Evolutionary conservation across 2,329 filamentous ascomycete species (phyloP).

Genomic region (Juglanconis oblonga): DNA sequence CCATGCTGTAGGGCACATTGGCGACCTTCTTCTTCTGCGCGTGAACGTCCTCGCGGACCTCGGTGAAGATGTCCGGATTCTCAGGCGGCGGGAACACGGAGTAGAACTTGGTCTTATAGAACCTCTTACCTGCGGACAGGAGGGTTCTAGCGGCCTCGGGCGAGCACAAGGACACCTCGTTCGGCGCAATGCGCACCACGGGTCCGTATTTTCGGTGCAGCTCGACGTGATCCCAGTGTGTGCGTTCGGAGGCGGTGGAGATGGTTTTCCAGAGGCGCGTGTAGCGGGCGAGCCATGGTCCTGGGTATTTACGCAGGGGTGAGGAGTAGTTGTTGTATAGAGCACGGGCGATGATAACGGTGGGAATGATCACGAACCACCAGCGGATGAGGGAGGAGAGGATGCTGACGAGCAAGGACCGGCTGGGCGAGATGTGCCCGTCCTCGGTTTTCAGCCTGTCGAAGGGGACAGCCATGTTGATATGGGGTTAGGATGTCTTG

Average conservation of each 20-base stretch:
- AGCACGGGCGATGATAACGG: conserved; percentile 25
- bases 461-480: conserved; percentile 24
- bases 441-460: conserved; percentile 24
- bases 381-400: conserved; percentile 24
- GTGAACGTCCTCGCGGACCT: conserved; percentile 52
- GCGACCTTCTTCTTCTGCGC: conserved; percentile 53
- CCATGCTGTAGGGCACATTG: conserved; percentile 51
- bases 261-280: conserved; percentile 40
- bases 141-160: conserved; percentile 43
- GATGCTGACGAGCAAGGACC: conserved; percentile 21
- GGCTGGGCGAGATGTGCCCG: conserved; percentile 23
- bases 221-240: conserved; percentile 40
- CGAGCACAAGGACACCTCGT: conserved; percentile 45
- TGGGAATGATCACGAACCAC: conserved; percentile 28
- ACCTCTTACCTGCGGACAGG: conserved; percentile 47
- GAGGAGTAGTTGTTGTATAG: conserved; percentile 32
- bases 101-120: conserved; percentile 53
- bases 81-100: conserved; percentile 53
- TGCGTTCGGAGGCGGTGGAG: conserved; percentile 36
- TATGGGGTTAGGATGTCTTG: neutral
- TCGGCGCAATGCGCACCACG: conserved; percentile 46
- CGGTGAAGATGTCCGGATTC: conserved; percentile 58
- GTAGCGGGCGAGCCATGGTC: conserved; percentile 31
- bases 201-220: conserved; percentile 45
- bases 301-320: conserved; percentile 33